Evolutionary conservation across 2,329 filamentous ascomycete genomes (phyloP).

Genomic region (Cladophialophora chaetospira): DNA sequence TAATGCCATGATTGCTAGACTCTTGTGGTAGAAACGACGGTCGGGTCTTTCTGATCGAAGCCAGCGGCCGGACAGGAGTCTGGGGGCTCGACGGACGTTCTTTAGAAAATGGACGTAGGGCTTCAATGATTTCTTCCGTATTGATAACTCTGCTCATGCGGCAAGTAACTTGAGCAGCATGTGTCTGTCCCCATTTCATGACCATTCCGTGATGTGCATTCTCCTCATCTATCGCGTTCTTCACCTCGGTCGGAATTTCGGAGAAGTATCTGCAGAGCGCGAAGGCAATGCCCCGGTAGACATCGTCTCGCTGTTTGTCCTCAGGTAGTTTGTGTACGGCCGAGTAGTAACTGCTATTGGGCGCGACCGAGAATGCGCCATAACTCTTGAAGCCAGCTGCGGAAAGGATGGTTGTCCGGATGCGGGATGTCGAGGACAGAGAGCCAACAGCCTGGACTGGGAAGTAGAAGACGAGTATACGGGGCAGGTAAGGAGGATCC

Average conservation of each 20-base stretch:
- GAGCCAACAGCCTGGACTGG: conserved; percentile 86
- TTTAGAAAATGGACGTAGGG: conserved; percentile 53
- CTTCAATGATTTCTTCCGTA: conserved; percentile 68
- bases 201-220: conserved; percentile 30
- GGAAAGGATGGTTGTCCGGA: conserved; percentile 90
- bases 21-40: conserved; percentile 32
- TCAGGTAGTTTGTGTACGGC: conserved; percentile 88
- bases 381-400: conserved; percentile 88
- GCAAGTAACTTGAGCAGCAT: conserved; percentile 87
- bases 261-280: conserved; percentile 92
- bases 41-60: conserved; percentile 33
- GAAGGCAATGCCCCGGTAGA: conserved; percentile 88
- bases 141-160: conserved; percentile 82
- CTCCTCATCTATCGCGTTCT: conserved; percentile 63
- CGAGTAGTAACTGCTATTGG: conserved; percentile 85
- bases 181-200: conserved; percentile 62
- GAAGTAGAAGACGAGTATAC: conserved; percentile 89
- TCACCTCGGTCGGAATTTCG: conserved; percentile 77
- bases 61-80: conserved; percentile 25
- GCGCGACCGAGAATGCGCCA: conserved; percentile 86
- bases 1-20: conserved; percentile 1
- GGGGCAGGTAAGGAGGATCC: conserved; percentile 76
- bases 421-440: conserved; percentile 83
- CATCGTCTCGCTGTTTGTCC: conserved; percentile 93
- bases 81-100: conserved; percentile 29